Percentiles rank a stretch among this genome's conserved stretches.
phyloP scores from a whole-genome alignment of 768 basidiomycete species.

The Lactarius vividus region DNA sequence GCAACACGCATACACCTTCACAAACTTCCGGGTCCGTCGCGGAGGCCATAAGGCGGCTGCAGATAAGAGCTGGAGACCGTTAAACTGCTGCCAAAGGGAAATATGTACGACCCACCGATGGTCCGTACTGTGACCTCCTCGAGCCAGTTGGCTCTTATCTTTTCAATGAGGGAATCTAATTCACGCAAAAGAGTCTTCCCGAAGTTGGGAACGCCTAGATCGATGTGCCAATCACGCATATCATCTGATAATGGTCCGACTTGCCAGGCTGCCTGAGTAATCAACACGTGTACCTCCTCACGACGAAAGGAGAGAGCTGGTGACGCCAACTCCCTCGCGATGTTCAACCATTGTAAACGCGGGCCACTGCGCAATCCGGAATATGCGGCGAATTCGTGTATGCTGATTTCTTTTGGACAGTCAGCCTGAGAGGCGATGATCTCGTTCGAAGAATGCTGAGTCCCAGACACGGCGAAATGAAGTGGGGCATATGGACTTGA shows the following conservation, averaged over 20 bases:
- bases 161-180: conserved; percentile 36
- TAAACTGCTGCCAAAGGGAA: background rate
- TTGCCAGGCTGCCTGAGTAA: conserved; percentile 47
- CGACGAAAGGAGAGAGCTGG: conserved; percentile 40
- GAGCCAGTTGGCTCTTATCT: conserved; percentile 44
- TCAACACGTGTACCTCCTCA: conserved; percentile 41
- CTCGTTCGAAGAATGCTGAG: conserved; percentile 38
- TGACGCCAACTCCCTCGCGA: conserved; percentile 45
- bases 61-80: conserved; percentile 6
- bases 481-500: conserved; percentile 5
- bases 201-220: conserved; percentile 37
- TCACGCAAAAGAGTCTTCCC: conserved; percentile 39
- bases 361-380: conserved; percentile 45
- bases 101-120: conserved; percentile 3
- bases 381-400: conserved; percentile 49
- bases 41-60: conserved; percentile 11
- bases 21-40: conserved; percentile 5
- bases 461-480: conserved; percentile 2
- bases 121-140: conserved; percentile 21
- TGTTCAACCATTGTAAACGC: conserved; percentile 50
- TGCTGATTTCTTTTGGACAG: conserved; percentile 40
- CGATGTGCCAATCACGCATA: conserved; percentile 40
- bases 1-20: background rate
- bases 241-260: conserved; percentile 35
- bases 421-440: conserved; percentile 42